These are phyloP conservation scores for Echinosophora koreensis DNA, from an alignment of 306 rosid species.

Conservation along the genomic window DNA sequence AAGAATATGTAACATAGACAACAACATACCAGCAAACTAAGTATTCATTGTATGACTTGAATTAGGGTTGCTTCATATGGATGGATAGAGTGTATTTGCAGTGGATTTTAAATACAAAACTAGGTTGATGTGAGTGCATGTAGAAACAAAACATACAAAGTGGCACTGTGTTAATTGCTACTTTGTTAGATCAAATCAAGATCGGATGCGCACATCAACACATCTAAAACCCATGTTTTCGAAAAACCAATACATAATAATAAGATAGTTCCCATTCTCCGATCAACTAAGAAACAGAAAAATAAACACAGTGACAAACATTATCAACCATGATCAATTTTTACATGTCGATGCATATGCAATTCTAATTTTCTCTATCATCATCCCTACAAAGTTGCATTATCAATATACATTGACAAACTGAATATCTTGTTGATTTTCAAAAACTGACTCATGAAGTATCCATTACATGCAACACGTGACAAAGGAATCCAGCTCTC, in stretches of 20 bases:
- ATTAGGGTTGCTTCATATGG: not conserved
- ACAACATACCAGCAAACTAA: slow-evolving; percentile 2
- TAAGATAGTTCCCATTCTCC: slow-evolving; percentile 25
- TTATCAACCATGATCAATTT: too few species aligned
- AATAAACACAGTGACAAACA: slow-evolving; percentile 27
- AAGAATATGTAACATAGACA: slow-evolving; percentile 14
- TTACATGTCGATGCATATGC: not conserved
- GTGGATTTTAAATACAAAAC: not conserved
- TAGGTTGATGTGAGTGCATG: slow-evolving; percentile 6
- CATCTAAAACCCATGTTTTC: not conserved
- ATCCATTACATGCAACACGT: not conserved
- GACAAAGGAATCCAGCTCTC: not conserved
- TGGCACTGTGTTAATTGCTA: not conserved
- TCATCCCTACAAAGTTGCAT: not conserved
- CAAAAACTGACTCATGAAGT: slow-evolving; percentile 17
- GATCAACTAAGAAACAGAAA: not conserved
- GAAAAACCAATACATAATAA: not conserved
- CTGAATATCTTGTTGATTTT: not conserved
- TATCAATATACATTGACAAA: not conserved
- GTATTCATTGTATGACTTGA: slow-evolving; percentile 12
- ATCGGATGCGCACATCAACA: not conserved
- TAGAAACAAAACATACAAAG: slow-evolving; percentile 21
- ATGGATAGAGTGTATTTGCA: not conserved
- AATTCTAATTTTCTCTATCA: not conserved
- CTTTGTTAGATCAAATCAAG: slow-evolving; percentile 32